Evolutionary conservation across 495 filamentous ascomycete genomes (phyloP).

Genomic region (Annulohypoxylon stygium): DNA sequence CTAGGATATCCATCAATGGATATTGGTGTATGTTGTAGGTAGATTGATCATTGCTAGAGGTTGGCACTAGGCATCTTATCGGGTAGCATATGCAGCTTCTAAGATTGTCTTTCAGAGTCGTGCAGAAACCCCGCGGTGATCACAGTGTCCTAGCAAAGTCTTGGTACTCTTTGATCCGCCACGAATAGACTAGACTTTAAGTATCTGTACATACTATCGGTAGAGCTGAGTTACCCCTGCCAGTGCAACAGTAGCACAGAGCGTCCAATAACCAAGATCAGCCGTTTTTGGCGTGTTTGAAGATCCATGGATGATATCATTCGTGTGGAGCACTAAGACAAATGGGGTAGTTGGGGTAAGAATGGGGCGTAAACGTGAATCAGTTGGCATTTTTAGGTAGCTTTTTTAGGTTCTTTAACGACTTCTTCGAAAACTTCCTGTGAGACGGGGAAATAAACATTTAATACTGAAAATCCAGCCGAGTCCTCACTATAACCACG

Average conservation of each 20-base stretch:
- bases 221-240: constrained; percentile 27
- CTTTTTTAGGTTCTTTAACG: constrained; percentile 11
- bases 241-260: constrained; percentile 35
- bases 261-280: constrained; percentile 29
- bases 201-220: constrained; percentile 16
- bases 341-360: constrained; percentile 35
- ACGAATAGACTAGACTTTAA: not conserved
- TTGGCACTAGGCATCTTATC: constrained; percentile 29
- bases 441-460: not conserved
- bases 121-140: constrained; percentile 18
- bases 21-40: constrained; percentile 3
- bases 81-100: constrained; percentile 18
- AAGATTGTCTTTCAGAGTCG: constrained; percentile 3
- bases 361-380: constrained; percentile 12
- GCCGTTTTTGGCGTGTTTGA: constrained; percentile 25
- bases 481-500: constrained; percentile 1
- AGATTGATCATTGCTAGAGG: constrained; percentile 4
- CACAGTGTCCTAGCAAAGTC: constrained; percentile 23
- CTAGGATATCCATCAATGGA: not conserved
- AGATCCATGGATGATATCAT: constrained; percentile 43
- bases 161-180: constrained; percentile 5
- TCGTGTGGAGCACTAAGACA: constrained; percentile 34
- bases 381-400: not conserved
- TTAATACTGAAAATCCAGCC: not conserved
- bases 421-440: not conserved